Evolutionary conservation across 768 basidiomycete species (phyloP).

Genomic region (Pleurotus eryngii): DNA sequence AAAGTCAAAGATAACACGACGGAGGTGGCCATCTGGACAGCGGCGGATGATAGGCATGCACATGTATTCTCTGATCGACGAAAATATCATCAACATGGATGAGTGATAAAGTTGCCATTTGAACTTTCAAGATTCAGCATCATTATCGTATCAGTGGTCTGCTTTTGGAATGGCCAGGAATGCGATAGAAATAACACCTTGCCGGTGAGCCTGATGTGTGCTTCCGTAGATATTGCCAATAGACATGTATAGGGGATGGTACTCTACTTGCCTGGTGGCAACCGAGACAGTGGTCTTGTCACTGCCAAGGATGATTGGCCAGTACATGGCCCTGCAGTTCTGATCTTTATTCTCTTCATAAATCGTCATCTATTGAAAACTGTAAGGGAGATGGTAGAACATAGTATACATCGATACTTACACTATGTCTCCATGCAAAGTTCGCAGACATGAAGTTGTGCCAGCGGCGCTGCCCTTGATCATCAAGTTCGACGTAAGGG

Average conservation of each 20-base stretch:
- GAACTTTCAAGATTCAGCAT: conserved; percentile 22
- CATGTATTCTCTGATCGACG: conserved; percentile 22
- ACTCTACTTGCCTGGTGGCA: conserved; percentile 32
- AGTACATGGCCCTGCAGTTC: conserved; percentile 25
- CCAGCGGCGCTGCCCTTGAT: conserved; percentile 19
- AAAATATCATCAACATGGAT: conserved; percentile 20
- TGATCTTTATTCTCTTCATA: conserved; percentile 9
- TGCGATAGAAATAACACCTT: conserved; percentile 22
- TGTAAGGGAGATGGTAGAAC: no score
- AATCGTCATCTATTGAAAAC: conserved; percentile 1
- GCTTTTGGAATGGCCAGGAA: conserved; percentile 27
- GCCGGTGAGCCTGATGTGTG: conserved; percentile 26
- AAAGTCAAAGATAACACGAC: conserved; percentile 25
- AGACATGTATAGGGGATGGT: conserved; percentile 30
- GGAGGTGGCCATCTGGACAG: conserved; percentile 28
- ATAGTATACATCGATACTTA: neutral
- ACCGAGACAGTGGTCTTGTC: conserved; percentile 37
- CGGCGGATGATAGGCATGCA: conserved; percentile 15
- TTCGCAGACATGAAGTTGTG: conserved; percentile 38
- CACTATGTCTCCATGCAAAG: conserved; percentile 37
- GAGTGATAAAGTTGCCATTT: conserved; percentile 26
- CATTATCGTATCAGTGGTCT: conserved; percentile 9
- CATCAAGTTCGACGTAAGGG: conserved; percentile 22
- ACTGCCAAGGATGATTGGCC: conserved; percentile 31
- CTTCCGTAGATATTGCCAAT: conserved; percentile 29